Evolutionary conservation across 768 basidiomycete genomes (phyloP).

Genomic region (Mycena vitilis): DNA sequence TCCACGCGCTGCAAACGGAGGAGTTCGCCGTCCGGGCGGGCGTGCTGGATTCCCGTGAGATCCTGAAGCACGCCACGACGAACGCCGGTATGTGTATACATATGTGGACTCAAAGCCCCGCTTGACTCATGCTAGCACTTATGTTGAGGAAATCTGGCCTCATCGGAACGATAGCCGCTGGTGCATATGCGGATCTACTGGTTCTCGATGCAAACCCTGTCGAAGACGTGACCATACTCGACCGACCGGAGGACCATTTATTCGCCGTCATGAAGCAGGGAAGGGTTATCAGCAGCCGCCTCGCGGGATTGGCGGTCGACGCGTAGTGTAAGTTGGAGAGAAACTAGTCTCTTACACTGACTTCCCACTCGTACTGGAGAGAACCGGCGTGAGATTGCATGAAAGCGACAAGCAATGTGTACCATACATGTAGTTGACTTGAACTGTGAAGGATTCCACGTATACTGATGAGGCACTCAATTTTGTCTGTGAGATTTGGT

Average conservation of each 20-base stretch:
- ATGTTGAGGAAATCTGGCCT: slow-evolving; percentile 48
- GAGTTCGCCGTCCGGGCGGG: slow-evolving; percentile 53
- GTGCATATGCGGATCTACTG: slow-evolving; percentile 55
- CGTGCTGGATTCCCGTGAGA: slow-evolving; percentile 46
- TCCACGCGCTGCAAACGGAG: slow-evolving; percentile 59
- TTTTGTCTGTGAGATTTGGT: slow-evolving; percentile 2
- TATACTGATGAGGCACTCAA: slow-evolving; percentile 7
- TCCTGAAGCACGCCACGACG: slow-evolving; percentile 55
- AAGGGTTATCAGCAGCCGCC: slow-evolving; percentile 40
- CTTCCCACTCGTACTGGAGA: no score
- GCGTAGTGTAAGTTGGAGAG: neutral
- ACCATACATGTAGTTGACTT: neutral
- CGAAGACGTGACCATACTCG: slow-evolving; percentile 54
- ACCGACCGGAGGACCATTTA: slow-evolving; percentile 53
- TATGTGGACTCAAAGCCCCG: neutral
- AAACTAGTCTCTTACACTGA: no score
- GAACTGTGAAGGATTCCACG: slow-evolving; percentile 7
- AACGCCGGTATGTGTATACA: slow-evolving; percentile 46
- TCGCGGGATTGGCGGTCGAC: slow-evolving; percentile 38
- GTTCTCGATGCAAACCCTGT: slow-evolving; percentile 55
- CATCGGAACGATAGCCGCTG: slow-evolving; percentile 49
- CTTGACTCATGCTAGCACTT: slow-evolving; percentile 38
- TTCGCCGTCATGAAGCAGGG: slow-evolving; percentile 52
- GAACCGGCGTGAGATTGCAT: no score
- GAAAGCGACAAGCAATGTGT: no score